Base-by-base conservation (phyloP, 306 rosid genomes). In the Sesbania bispinosa region DNA sequence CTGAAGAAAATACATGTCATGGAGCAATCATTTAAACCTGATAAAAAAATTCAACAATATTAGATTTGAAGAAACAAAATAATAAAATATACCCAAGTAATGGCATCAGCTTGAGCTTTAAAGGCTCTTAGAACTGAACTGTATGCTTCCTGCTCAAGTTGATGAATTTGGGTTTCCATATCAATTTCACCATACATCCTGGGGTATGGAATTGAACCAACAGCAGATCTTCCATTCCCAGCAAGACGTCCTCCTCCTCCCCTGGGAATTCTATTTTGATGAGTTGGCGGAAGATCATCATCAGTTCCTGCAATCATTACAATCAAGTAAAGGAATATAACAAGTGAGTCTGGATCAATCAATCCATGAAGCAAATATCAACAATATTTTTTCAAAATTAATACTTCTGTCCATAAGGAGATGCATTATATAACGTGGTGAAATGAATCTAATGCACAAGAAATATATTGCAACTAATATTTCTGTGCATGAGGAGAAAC, bases 51-150 rank as follows among this genome's bases (percentile, higher is more conserved):
- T 52, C 16, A 42, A 79, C 24, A 45, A 63, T n/a, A 66, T 70
- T 68, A 84, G 84, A 79, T 62, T 71, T 58, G 67, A 24, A 69
- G 75, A 81, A 77, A 74, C 61, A 73, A 73, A 83, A 76, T 48
- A 41, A 75, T 24, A 63, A 77, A 66, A 61, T 16, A 77, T 90
- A 93, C 98, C 98, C 98, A 93, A 81, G 98, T 87, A 82, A 93
- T 88, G 84, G 88, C 90, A 88, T 93, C 98, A 76, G 97, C 93
- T 84, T 90, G 98, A 74, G 98, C 98, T 90, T 93, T 93, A 80
- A 93, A 93, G 86, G 98, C 98, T 88, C 98, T 83, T 62, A 93
- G 86, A 84, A 93, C 97, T 13, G 98, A 85, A 87, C 97, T 90
- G 85, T 93, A 93, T 53, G 98, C 98, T 83, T 93, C 98, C 82